Evolutionary conservation across 495 filamentous ascomycete species (phyloP).

Genomic region (Cladorrhinum samala): DNA sequence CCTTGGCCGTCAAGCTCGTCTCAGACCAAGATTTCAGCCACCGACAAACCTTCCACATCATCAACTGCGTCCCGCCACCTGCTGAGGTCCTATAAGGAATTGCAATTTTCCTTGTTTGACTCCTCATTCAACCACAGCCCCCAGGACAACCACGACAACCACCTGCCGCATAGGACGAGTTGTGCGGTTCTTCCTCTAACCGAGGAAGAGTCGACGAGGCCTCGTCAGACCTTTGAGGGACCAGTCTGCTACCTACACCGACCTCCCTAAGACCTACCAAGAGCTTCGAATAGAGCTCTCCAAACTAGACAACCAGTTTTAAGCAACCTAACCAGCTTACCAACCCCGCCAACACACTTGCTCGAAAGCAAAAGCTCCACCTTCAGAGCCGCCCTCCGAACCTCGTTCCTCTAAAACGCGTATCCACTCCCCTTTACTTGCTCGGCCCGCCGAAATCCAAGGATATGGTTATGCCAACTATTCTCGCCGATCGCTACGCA

Average conservation of each 20-base stretch:
- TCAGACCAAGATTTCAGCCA: constrained; percentile 75
- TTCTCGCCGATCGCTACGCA: constrained; percentile 39
- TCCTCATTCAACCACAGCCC: constrained; percentile 50
- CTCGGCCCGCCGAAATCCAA: constrained; percentile 22
- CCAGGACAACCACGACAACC: constrained; percentile 52
- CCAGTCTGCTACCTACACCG: constrained; percentile 71
- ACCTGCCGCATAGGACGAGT: constrained; percentile 99
- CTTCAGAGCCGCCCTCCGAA: not conserved
- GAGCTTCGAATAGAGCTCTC: constrained; percentile 4
- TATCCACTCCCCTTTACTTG: not conserved
- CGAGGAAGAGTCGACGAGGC: constrained; percentile 90
- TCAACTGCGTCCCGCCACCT: constrained; percentile 51
- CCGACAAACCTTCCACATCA: constrained; percentile 59
- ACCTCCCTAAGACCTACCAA: constrained; percentile 81
- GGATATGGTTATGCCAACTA: constrained; percentile 53
- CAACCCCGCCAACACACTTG: not conserved
- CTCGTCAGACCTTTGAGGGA: constrained; percentile 76
- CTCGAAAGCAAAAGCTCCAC: not conserved
- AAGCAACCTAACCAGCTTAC: not conserved
- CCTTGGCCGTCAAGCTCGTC: constrained; percentile 54
- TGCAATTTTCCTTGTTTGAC: constrained; percentile 46
- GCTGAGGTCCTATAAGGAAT: constrained; percentile 43
- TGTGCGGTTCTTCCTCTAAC: constrained; percentile 93
- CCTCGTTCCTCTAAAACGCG: not conserved
- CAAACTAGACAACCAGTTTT: not conserved